phyloP scores from a whole-genome alignment of 371 early-diverging fungal species.

The Mucor sp. region DNA sequence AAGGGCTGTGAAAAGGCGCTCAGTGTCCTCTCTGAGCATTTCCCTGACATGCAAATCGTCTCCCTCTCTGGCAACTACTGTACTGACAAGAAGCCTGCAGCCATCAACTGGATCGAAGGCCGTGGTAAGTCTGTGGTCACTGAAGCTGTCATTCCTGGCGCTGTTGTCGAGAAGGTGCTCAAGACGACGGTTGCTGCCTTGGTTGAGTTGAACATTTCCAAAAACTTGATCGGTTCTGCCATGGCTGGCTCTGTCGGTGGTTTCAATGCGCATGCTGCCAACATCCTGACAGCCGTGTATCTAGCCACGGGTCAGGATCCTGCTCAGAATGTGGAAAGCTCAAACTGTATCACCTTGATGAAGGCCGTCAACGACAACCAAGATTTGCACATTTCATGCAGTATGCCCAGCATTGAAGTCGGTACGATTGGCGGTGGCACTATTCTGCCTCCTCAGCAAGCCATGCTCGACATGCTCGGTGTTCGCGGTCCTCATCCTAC shows the following conservation, averaged over 20 bases:
- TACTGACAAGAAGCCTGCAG: conserved; percentile 97
- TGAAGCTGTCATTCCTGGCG: conserved; percentile 83
- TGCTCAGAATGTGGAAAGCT: conserved; percentile 95
- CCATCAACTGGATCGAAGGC: conserved; percentile 97
- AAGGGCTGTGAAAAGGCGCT: conserved; percentile 90
- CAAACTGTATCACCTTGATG: conserved; percentile 95
- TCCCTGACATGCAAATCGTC: conserved; percentile 78
- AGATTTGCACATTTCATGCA: conserved; percentile 85
- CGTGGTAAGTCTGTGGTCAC: conserved; percentile 94
- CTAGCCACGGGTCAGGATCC: conserved; percentile 97
- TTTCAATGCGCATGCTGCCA: conserved; percentile 96
- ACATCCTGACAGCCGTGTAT: conserved; percentile 91
- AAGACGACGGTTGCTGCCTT: conserved; percentile 84
- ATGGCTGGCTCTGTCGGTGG: conserved; percentile 96
- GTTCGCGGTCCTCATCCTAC: conserved; percentile 83
- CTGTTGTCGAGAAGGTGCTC: conserved; percentile 78
- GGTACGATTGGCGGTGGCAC: conserved; percentile 98
- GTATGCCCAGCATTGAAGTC: conserved; percentile 96
- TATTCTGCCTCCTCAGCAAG: conserved; percentile 80
- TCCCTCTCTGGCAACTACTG: conserved; percentile 94
- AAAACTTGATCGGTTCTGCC: conserved; percentile 94
- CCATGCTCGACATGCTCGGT: conserved; percentile 88
- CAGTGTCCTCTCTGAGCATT: conserved; percentile 59
- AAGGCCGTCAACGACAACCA: conserved; percentile 78
- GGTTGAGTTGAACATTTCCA: conserved; percentile 80